These are phyloP conservation scores for Bonia amplexicaulis DNA, from an alignment of 176 grass and related monocot species.

Conservation along the genomic window DNA sequence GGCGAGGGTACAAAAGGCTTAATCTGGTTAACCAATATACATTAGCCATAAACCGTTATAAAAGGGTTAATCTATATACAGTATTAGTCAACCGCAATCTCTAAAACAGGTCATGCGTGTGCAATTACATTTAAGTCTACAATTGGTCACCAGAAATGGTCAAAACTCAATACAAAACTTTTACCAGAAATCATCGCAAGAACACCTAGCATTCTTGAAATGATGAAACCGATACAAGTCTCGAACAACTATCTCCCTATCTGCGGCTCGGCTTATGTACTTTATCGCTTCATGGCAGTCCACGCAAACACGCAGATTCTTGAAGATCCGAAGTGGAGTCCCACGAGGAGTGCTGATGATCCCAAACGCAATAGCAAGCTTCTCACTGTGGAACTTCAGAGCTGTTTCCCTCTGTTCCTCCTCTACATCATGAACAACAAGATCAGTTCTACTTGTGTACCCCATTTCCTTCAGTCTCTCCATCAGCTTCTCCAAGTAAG, in stretches of 20 bases:
- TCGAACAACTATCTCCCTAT: constrained; percentile 39
- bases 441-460: constrained; percentile 46
- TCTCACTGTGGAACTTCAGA: constrained; percentile 55
- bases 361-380: constrained; percentile 54
- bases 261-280: constrained; percentile 22
- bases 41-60: too few species aligned
- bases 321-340: constrained; percentile 49
- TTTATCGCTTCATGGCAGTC: constrained; percentile 60
- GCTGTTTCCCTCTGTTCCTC: constrained; percentile 58
- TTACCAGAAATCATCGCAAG: constrained; percentile 55
- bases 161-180: not conserved
- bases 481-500: constrained; percentile 37
- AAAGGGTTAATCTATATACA: too few species aligned
- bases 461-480: constrained; percentile 49
- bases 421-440: constrained; percentile 49
- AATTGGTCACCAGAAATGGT: not conserved
- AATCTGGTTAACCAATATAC: too few species aligned
- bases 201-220: constrained; percentile 49
- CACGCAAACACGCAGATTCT: constrained; percentile 48
- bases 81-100: not conserved
- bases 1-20: not conserved
- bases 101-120: not conserved
- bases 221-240: constrained; percentile 53
- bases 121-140: not conserved
- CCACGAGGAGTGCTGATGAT: constrained; percentile 44